Percentiles rank a stretch among this genome's conserved stretches.
phyloP scores from a whole-genome alignment of 192 early-diverging fungal species.

The Rhizophagus prolifer region DNA sequence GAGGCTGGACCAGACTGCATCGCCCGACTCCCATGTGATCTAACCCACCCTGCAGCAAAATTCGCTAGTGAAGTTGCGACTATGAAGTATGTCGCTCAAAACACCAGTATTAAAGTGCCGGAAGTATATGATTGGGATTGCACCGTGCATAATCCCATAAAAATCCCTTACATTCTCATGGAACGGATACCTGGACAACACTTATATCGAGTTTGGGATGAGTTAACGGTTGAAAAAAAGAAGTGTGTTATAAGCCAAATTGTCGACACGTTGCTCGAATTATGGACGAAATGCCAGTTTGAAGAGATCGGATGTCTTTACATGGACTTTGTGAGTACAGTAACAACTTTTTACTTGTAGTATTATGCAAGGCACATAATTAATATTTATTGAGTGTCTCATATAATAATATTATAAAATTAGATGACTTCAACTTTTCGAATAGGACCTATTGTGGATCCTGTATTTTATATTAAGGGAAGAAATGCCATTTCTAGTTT shows the following conservation, averaged over 20 bases:
- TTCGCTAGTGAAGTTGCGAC: conserved; percentile 2
- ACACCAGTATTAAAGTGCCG: conserved; percentile 11
- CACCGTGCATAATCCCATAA: background rate
- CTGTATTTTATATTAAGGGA: too few relatives aligned
- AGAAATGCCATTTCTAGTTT: too few relatives aligned
- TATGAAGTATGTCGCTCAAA: conserved; percentile 15
- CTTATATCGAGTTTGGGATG: conserved; percentile 5
- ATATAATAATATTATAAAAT: too few relatives aligned
- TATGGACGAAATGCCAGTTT: conserved; percentile 2
- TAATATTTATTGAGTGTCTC: too few relatives aligned
- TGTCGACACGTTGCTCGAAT: conserved; percentile 7
- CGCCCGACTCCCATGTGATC: conserved; percentile 1
- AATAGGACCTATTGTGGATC: too few relatives aligned
- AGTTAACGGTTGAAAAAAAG: conserved; percentile 8
- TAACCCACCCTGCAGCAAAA: background rate
- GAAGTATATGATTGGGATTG: conserved; percentile 18
- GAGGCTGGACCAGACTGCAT: conserved; percentile 20
- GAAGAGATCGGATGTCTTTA: conserved; percentile 11
- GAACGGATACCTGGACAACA: conserved; percentile 7
- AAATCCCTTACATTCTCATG: conserved; percentile 8
- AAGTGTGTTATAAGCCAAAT: conserved; percentile 17
- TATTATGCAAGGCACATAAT: too few relatives aligned
- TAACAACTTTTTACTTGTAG: too few relatives aligned
- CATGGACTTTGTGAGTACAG: conserved; percentile 2
- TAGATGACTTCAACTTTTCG: too few relatives aligned